These are phyloP conservation scores for Apiotrichum akiyoshidainum DNA, from an alignment of 1,284 basidiomycete genomes.

Conservation along the genomic window DNA sequence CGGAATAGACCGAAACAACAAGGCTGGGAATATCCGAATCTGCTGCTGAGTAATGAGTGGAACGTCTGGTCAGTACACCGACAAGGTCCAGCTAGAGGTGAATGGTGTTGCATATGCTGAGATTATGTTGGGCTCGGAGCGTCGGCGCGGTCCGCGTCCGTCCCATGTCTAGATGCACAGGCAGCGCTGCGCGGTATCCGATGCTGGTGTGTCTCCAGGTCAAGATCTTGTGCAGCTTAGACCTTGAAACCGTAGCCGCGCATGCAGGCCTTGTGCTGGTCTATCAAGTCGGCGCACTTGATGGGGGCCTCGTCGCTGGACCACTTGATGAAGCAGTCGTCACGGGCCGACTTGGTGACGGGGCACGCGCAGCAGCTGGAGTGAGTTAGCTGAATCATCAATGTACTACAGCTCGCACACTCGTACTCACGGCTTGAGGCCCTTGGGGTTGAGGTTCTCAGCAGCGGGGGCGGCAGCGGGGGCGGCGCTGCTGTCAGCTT, in stretches of 20 bases:
- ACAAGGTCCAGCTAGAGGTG: neutral
- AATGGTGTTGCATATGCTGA: conserved; percentile 17
- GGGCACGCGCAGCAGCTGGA: conserved; percentile 91
- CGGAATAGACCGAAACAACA: neutral
- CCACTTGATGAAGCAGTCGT: conserved; percentile 85
- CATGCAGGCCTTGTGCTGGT: conserved; percentile 86
- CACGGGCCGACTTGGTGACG: conserved; percentile 81
- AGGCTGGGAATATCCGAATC: neutral
- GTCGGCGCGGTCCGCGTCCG: neutral
- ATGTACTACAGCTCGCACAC: neutral
- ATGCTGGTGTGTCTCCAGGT: neutral
- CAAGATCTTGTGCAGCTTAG: conserved; percentile 44
- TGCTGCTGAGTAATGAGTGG: neutral
- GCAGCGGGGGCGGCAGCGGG: conserved; percentile 11
- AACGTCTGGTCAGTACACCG: too few species aligned
- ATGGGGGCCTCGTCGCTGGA: conserved; percentile 67
- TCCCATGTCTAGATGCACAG: neutral
- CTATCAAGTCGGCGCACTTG: conserved; percentile 75
- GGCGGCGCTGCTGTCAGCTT: neutral
- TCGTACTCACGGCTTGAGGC: conserved; percentile 77
- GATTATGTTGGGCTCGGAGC: neutral
- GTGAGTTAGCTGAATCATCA: neutral
- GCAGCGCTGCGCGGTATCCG: too few species aligned
- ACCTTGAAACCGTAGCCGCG: conserved; percentile 78
- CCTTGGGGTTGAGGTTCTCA: conserved; percentile 77